phyloP scores from a whole-genome alignment of 2,329 filamentous ascomycete genomes.

The Exophiala calicioides region DNA sequence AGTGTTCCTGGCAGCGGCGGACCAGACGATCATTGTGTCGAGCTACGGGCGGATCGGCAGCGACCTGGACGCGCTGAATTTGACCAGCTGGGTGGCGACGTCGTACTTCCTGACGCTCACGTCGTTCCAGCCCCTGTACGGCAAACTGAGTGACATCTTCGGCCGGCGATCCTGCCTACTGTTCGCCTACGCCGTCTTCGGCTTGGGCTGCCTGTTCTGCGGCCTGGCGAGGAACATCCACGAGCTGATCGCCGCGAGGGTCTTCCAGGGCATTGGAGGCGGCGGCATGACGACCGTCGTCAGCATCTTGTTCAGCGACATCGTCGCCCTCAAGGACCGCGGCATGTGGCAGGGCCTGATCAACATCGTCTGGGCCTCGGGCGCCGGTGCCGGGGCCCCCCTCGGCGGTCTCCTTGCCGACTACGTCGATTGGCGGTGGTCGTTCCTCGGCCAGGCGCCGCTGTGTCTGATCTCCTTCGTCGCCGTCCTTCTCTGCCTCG shows the following conservation, averaged over 20 bases:
- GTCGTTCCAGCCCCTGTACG: conserved; percentile 69
- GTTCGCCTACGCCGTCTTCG: conserved; percentile 51
- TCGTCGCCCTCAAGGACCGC: too few relatives aligned
- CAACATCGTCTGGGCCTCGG: conserved; percentile 70
- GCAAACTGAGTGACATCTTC: too few relatives aligned
- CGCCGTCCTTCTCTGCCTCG: conserved; percentile 62
- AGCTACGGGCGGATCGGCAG: conserved; percentile 77
- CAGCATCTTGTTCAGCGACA: too few relatives aligned
- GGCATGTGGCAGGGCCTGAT: too few relatives aligned
- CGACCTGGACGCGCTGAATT: conserved; percentile 71
- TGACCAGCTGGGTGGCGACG: conserved; percentile 74
- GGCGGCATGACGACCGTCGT: too few relatives aligned
- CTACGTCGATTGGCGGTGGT: conserved; percentile 73
- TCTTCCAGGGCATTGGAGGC: too few relatives aligned
- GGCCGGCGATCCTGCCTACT: too few relatives aligned
- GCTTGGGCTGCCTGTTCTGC: too few relatives aligned
- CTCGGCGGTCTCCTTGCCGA: conserved; percentile 71
- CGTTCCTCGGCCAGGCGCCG: conserved; percentile 71
- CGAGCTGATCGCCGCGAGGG: too few relatives aligned
- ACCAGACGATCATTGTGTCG: conserved; percentile 76
- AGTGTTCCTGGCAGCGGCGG: conserved; percentile 71
- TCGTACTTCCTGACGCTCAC: conserved; percentile 72
- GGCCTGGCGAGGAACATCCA: too few relatives aligned
- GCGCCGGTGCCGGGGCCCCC: conserved; percentile 67
- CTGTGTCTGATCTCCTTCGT: conserved; percentile 66